phyloP scores from a whole-genome alignment of 345 rosid species.

The Fremontodendron californicum region DNA sequence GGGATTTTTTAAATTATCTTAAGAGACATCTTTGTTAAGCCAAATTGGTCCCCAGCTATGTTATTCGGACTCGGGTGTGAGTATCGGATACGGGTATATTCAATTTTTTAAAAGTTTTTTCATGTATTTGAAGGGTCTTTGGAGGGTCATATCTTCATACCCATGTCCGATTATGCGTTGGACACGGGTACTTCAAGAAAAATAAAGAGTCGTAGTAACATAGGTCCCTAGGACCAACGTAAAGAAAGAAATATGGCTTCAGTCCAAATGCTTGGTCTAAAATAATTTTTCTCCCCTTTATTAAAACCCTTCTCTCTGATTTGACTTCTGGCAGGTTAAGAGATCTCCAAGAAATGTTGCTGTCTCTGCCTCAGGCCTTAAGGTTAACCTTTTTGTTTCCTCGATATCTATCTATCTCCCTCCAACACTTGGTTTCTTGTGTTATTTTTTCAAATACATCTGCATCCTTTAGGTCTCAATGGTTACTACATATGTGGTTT shows the following conservation, averaged over 20 bases:
- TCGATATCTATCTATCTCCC: background rate
- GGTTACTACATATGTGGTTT: slow-evolving; percentile 17
- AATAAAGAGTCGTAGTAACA: too few species aligned
- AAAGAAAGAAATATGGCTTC: background rate
- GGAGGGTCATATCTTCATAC: too few species aligned
- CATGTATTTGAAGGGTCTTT: too few species aligned
- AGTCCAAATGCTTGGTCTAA: background rate
- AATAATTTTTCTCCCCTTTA: slow-evolving; percentile 8
- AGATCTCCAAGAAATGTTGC: slow-evolving; percentile 21
- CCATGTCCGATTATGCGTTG: too few species aligned
- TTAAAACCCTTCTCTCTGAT: background rate
- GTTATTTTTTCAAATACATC: background rate
- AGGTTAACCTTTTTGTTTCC: slow-evolving; percentile 24
- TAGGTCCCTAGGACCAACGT: background rate
- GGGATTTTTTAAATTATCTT: background rate
- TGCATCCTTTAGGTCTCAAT: background rate
- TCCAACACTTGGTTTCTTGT: background rate
- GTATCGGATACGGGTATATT: too few species aligned
- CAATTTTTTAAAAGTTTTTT: too few species aligned
- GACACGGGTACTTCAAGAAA: too few species aligned
- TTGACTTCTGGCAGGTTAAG: slow-evolving; percentile 28
- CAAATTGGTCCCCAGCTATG: background rate
- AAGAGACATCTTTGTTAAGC: background rate
- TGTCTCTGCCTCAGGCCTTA: slow-evolving; percentile 33
- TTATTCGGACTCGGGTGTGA: too few species aligned